Conservation (phyloP, 2,329 filamentous ascomycete genomes). For the Stagonosporopsis chrysanthemi region DNA sequence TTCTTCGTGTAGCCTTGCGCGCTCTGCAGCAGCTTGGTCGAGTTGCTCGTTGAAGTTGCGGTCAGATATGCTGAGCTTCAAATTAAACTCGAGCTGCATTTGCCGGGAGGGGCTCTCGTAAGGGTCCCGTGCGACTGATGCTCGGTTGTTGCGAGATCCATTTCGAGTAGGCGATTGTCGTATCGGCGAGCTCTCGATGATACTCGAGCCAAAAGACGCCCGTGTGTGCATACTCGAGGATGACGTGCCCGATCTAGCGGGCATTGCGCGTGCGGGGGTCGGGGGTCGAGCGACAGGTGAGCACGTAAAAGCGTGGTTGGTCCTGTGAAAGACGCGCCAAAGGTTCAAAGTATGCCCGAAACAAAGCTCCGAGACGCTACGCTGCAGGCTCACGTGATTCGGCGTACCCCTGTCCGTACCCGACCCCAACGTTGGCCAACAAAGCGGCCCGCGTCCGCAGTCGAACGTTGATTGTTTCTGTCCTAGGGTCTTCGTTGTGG, state of each 20-base stretch:
- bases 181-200: slow-evolving; percentile 40
- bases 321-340: slow-evolving; percentile 23
- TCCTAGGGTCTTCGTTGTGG: neutral
- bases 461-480: slow-evolving; percentile 8
- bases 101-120: slow-evolving; percentile 47
- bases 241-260: slow-evolving; percentile 43
- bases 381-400: slow-evolving; percentile 6
- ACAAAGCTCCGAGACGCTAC: slow-evolving; percentile 11
- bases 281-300: slow-evolving; percentile 5
- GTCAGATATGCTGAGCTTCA: slow-evolving; percentile 53
- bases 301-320: slow-evolving; percentile 35
- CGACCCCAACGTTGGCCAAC: slow-evolving; percentile 8
- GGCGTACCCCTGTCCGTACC: slow-evolving; percentile 16
- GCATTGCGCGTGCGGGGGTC: slow-evolving; percentile 32
- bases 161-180: slow-evolving; percentile 44
- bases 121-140: slow-evolving; percentile 32
- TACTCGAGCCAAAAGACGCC: slow-evolving; percentile 43
- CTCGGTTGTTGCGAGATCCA: slow-evolving; percentile 31
- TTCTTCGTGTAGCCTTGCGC: slow-evolving; percentile 68
- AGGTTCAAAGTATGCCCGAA: slow-evolving; percentile 22
- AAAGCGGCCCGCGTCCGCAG: slow-evolving; percentile 15
- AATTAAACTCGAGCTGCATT: slow-evolving; percentile 52
- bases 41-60: slow-evolving; percentile 64
- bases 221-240: slow-evolving; percentile 47
- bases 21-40: slow-evolving; percentile 68